A percentile compares a stretch with the other conserved stretches of the same genome.
Evolutionary conservation across 306 rosid species (phyloP).

Genomic region (Amphicarpaea edgeworthii): DNA sequence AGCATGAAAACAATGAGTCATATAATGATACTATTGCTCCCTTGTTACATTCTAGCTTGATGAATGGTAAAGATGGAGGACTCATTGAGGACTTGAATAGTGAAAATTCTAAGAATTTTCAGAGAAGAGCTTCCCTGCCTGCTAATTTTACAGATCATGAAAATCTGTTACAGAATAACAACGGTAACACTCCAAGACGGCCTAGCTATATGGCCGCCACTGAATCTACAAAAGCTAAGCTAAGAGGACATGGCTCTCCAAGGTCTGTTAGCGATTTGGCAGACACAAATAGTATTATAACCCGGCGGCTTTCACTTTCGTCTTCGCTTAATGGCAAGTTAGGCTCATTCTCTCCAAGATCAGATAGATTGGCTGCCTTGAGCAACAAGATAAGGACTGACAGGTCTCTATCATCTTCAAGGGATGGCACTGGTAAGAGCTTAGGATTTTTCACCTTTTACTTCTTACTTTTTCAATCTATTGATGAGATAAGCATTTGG

Average conservation of each 20-base stretch:
- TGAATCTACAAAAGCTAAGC: constrained; percentile 60
- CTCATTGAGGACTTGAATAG: constrained; percentile 38
- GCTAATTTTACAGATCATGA: constrained; percentile 44
- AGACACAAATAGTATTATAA: constrained; percentile 33
- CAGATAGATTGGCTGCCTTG: constrained; percentile 35
- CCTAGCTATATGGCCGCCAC: constrained; percentile 63
- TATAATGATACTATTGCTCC: constrained; percentile 12
- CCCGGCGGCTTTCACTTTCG: constrained; percentile 54
- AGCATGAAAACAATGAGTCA: constrained; percentile 13
- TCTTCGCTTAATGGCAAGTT: constrained; percentile 40
- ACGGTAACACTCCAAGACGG: constrained; percentile 31
- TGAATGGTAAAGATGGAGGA: constrained; percentile 22
- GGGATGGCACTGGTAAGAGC: constrained; percentile 48
- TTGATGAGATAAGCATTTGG: not conserved
- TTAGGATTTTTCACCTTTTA: not conserved
- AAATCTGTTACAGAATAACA: constrained; percentile 31
- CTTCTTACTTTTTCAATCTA: not conserved
- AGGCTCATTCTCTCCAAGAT: constrained; percentile 41
- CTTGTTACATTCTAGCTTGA: constrained; percentile 1
- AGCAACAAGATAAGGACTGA: constrained; percentile 45
- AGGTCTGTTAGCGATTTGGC: constrained; percentile 41
- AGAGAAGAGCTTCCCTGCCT: constrained; percentile 54
- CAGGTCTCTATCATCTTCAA: constrained; percentile 43
- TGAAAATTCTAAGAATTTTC: constrained; percentile 33
- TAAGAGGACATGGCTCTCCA: constrained; percentile 52